Base-by-base conservation (phyloP, 2,329 filamentous ascomycete species). In the Scopulariopsis brevicaulis region DNA sequence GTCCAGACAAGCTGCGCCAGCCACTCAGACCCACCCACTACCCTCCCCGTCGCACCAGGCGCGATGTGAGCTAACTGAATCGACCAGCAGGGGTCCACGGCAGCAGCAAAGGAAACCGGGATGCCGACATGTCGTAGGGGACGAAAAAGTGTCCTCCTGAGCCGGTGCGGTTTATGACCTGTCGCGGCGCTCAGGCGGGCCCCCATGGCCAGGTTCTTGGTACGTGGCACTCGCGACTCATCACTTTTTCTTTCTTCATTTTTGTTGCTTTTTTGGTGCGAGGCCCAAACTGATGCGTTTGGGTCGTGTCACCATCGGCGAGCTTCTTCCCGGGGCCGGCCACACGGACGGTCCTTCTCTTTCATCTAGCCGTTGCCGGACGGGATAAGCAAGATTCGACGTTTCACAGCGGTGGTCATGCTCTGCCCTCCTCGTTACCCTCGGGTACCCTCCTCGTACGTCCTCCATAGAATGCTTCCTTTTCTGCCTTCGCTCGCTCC, bases 121-220 rank as follows among this genome's bases (percentile, higher is more conserved):
- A 14, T 20, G 24, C n/a, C 20, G 5, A 20, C 46, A 50, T n/a
- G n/a, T 6, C 8, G 20, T 8, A 32, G 28, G 28, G 28, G 28
- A 32, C 28, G 28, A 32, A 32, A 32, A 32, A 32, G 28, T 32
- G 28, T 14, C 46, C 7, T 7, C 46, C 12, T 50, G 46, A 32
- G 28, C 28, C 28, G 28, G 28, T 32, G 4, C 4, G 28, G 8
- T 48, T 28, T 55, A 48, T 55, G 37, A 48, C 24, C 12, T 43
- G 43, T 55, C 54, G 54, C 46, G 20, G 12, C 11, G n/a, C 22
- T 50, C 22, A 11, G 20, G 20, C 20, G 2, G 46, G 46, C 20
- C 46, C 46, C 55, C 35, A n/a, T n/a, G 55, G 43, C 55, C 55
- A 34, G 40, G 55, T 51, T 37, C 55, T 50, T 51, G 55, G 55